phyloP scores from a whole-genome alignment of 192 early-diverging fungal species.

The Pecoramyces ruminantium region DNA sequence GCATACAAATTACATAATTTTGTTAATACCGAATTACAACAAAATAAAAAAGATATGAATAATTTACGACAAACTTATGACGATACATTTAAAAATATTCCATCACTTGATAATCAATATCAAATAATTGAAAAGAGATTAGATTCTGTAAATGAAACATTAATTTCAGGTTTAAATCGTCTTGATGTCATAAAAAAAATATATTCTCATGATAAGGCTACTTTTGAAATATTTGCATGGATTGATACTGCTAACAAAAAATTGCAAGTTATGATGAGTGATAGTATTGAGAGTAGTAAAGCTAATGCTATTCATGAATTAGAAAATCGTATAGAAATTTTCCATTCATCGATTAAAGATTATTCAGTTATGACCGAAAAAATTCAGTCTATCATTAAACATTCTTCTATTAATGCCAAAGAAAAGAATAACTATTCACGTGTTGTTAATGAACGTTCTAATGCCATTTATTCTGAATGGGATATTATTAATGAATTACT shows the following conservation, averaged over 20 bases:
- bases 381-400: not conserved
- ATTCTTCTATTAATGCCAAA: not conserved
- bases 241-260: not conserved
- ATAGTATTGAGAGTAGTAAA: not conserved
- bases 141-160: not conserved
- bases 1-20: not conserved
- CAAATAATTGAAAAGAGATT: not conserved
- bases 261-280: not conserved
- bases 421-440: not conserved
- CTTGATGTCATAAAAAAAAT: not conserved
- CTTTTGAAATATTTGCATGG: not conserved
- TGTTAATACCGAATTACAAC: not conserved
- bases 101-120: not conserved
- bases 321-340: not conserved
- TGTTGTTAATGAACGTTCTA: not conserved
- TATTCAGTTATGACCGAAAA: not conserved
- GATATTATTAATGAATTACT: not conserved
- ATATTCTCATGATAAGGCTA: not conserved
- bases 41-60: not conserved
- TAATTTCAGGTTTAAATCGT: not conserved
- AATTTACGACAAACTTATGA: not conserved
- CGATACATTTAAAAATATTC: not conserved
- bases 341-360: not conserved
- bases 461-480: not conserved
- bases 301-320: not conserved